phyloP scores from a whole-genome alignment of 805 yeast species.

The Helenozyma baotianmanensis region DNA sequence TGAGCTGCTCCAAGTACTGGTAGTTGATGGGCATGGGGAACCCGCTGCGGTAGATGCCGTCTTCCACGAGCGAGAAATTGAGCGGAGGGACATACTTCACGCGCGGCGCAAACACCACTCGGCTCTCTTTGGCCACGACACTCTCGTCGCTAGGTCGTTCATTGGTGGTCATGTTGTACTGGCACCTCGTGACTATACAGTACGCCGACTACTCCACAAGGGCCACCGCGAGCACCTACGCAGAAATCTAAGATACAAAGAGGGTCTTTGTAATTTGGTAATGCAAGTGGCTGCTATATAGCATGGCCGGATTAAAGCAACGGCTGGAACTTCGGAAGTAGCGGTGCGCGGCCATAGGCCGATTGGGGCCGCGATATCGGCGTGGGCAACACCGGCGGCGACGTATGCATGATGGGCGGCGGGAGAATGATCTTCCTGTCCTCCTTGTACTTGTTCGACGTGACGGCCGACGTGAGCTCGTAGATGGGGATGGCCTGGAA shows the following conservation, averaged over 20 bases:
- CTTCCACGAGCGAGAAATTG: slow-evolving; percentile 84
- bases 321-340: slow-evolving; percentile 15
- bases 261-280: too few species aligned
- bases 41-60: slow-evolving; percentile 84
- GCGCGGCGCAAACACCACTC: slow-evolving; percentile 4
- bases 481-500: slow-evolving; percentile 32
- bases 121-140: too few species aligned
- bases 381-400: slow-evolving; percentile 13
- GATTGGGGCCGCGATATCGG: slow-evolving; percentile 4
- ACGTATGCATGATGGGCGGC: slow-evolving; percentile 23
- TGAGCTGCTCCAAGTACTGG: slow-evolving; percentile 66
- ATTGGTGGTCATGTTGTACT: too few species aligned
- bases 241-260: too few species aligned
- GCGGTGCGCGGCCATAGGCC: slow-evolving; percentile 3
- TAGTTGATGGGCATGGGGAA: slow-evolving; percentile 88
- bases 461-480: slow-evolving; percentile 31
- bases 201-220: too few species aligned
- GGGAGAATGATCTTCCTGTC: slow-evolving; percentile 29
- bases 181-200: too few species aligned
- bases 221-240: too few species aligned
- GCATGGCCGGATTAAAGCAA: too few species aligned
- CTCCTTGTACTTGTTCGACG: slow-evolving; percentile 15
- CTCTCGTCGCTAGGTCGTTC: too few species aligned
- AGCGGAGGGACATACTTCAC: slow-evolving; percentile 71
- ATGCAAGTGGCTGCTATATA: too few species aligned